These are phyloP conservation scores for Calonectria crousiana DNA, from an alignment of 2,329 filamentous ascomycete species.

Conservation along the genomic window DNA sequence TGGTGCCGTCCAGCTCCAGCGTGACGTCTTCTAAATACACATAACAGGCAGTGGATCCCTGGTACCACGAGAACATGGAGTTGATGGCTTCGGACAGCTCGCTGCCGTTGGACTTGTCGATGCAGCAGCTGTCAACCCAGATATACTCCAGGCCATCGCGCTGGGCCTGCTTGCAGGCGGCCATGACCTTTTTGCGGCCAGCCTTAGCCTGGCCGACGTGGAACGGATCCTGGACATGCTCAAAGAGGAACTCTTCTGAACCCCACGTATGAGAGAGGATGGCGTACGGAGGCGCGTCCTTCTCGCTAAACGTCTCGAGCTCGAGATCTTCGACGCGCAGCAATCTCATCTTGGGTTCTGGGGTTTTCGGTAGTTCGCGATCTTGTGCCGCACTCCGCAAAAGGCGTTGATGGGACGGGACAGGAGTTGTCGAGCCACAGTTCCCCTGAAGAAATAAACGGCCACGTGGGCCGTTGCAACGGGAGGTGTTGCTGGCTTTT, in stretches of 20 bases:
- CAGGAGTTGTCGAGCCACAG: not conserved
- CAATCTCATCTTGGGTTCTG: not conserved
- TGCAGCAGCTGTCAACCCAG: not conserved
- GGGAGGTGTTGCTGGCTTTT: not conserved
- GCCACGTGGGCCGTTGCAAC: not conserved
- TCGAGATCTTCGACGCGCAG: not conserved
- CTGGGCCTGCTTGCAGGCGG: not conserved
- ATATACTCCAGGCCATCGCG: not conserved
- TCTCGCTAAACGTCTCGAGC: not conserved
- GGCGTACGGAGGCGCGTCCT: not conserved
- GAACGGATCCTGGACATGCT: not conserved
- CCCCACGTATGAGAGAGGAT: conserved; percentile 7
- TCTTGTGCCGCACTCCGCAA: not conserved
- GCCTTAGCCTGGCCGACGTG: not conserved
- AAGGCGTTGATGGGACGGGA: not conserved
- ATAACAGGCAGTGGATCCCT: not conserved
- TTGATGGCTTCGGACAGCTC: not conserved
- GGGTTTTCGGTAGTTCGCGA: not conserved
- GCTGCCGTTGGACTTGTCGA: not conserved
- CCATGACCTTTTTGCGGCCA: not conserved
- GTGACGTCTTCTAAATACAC: not conserved
- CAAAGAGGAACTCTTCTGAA: not conserved
- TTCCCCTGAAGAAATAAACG: not conserved
- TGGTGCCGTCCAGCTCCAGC: not conserved
- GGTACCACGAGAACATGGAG: conserved; percentile 2